A percentile compares a stretch with the other conserved stretches of the same genome.
phyloP scores from a whole-genome alignment of 768 basidiomycete species.

The Pulveroboletus sp. region DNA sequence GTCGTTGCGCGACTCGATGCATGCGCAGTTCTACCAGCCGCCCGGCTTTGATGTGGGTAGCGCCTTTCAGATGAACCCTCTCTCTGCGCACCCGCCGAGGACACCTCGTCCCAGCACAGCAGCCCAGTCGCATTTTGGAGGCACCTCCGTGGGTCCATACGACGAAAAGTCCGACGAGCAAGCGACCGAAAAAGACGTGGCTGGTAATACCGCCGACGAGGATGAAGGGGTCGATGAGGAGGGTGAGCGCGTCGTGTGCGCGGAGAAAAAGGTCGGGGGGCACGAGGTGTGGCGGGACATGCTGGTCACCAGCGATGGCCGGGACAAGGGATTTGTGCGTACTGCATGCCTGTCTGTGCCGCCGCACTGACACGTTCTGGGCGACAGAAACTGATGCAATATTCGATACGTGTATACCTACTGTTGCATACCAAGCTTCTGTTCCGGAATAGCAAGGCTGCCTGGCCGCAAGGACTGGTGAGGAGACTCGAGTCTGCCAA shows the following conservation, averaged over 20 bases:
- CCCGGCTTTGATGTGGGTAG: slow-evolving; percentile 53
- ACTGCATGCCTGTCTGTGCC: background rate
- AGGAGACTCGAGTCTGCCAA: slow-evolving; percentile 50
- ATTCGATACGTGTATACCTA: slow-evolving; percentile 70
- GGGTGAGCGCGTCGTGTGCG: slow-evolving; percentile 40
- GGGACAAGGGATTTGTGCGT: slow-evolving; percentile 84
- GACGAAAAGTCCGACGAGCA: slow-evolving; percentile 40
- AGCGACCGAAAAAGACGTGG: slow-evolving; percentile 14
- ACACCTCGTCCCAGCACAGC: slow-evolving; percentile 49
- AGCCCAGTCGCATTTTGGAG: slow-evolving; percentile 24
- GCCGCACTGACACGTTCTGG: background rate
- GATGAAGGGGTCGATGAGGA: slow-evolving; percentile 47
- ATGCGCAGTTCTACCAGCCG: slow-evolving; percentile 47
- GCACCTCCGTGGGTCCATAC: slow-evolving; percentile 29
- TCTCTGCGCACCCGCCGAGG: slow-evolving; percentile 73
- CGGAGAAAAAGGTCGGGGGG: slow-evolving; percentile 43
- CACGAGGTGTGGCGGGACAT: slow-evolving; percentile 82
- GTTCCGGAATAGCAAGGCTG: slow-evolving; percentile 38
- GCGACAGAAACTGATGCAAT: slow-evolving; percentile 80
- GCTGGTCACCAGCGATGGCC: slow-evolving; percentile 68
- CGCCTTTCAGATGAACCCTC: slow-evolving; percentile 79
- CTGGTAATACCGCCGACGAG: slow-evolving; percentile 24
- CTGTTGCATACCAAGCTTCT: slow-evolving; percentile 59
- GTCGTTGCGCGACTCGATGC: slow-evolving; percentile 34
- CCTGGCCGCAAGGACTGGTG: slow-evolving; percentile 54